Evolutionary conservation across 768 basidiomycete genomes (phyloP).

Genomic region (Boletus reticulatus): DNA sequence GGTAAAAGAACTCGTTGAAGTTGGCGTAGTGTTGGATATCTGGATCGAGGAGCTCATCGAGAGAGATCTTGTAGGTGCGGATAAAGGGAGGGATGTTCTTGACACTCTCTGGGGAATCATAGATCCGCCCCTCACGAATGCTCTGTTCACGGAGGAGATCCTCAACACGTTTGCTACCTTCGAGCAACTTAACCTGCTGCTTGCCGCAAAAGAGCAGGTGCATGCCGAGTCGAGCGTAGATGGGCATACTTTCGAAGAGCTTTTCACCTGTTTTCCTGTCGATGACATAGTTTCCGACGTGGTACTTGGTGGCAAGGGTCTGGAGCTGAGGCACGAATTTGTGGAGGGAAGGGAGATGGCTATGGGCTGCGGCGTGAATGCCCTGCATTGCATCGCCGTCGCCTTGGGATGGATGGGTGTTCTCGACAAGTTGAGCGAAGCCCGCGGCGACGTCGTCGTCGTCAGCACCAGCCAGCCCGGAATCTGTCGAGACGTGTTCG

Average conservation of each 20-base stretch:
- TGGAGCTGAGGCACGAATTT: slow-evolving; percentile 55
- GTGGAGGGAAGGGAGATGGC: slow-evolving; percentile 39
- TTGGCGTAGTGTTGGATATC: slow-evolving; percentile 58
- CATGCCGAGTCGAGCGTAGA: slow-evolving; percentile 72
- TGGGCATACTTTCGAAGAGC: slow-evolving; percentile 74
- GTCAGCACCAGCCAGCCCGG: slow-evolving; percentile 16
- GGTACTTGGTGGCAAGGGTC: slow-evolving; percentile 48
- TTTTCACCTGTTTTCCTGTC: slow-evolving; percentile 46
- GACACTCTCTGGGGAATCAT: slow-evolving; percentile 50
- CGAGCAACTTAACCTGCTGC: slow-evolving; percentile 47
- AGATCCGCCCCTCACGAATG: slow-evolving; percentile 53
- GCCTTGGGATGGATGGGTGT: slow-evolving; percentile 8
- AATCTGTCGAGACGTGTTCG: slow-evolving; percentile 24
- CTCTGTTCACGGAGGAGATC: slow-evolving; percentile 54
- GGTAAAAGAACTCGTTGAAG: slow-evolving; percentile 79
- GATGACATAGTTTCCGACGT: slow-evolving; percentile 59
- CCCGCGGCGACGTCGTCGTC: slow-evolving; percentile 22
- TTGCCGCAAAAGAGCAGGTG: slow-evolving; percentile 69
- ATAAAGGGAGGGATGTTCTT: slow-evolving; percentile 56
- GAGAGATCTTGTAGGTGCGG: slow-evolving; percentile 50
- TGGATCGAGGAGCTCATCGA: slow-evolving; percentile 60
- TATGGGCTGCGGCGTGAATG: slow-evolving; percentile 36
- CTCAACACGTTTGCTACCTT: slow-evolving; percentile 45
- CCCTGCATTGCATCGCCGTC: slow-evolving; percentile 19
- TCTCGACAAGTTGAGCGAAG: slow-evolving; percentile 20